These are phyloP conservation scores for Cutaneotrichosporon sp. DNA, from an alignment of 1,284 basidiomycete genomes.

Conservation along the genomic window DNA sequence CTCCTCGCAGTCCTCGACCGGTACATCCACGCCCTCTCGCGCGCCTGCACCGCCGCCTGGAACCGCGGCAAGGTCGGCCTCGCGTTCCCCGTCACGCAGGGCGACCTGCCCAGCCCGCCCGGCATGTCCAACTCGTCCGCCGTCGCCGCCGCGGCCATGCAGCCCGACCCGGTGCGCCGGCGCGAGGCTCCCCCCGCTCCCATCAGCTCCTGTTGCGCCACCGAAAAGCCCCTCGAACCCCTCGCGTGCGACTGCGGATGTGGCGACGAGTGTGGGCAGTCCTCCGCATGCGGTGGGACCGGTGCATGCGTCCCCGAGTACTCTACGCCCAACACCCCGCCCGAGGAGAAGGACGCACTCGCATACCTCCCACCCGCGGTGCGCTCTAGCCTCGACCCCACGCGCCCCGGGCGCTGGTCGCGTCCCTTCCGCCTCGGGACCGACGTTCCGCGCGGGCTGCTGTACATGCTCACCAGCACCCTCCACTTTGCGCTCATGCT, in stretches of 20 bases:
- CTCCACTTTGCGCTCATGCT: conserved; percentile 48
- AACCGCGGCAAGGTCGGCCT: conserved; percentile 24
- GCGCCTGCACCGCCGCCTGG: conserved; percentile 63
- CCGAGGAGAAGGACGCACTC: conserved; percentile 6
- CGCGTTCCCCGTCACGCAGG: conserved; percentile 13
- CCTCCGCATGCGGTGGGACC: conserved; percentile 15
- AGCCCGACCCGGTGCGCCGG: conserved; percentile 1
- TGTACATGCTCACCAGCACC: conserved; percentile 36
- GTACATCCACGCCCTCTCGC: conserved; percentile 62
- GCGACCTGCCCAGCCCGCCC: conserved; percentile 4
- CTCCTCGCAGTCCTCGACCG: conserved; percentile 68
- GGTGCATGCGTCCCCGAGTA: background rate
- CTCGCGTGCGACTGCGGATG: conserved; percentile 19
- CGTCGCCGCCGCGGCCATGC: background rate
- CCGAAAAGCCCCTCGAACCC: background rate
- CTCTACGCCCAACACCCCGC: background rate
- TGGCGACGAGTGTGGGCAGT: conserved; percentile 18
- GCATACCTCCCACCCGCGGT: conserved; percentile 31
- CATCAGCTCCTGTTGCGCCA: no score
- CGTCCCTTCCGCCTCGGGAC: conserved; percentile 37
- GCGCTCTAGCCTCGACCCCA: conserved; percentile 27
- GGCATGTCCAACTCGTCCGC: background rate
- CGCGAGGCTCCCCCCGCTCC: background rate
- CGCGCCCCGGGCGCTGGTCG: conserved; percentile 29
- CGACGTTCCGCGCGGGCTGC: conserved; percentile 39